A percentile compares a stretch with the other conserved stretches of the same genome.
Conservation (phyloP, 495 filamentous ascomycete species). For the Antarctomyces pellizariae region DNA sequence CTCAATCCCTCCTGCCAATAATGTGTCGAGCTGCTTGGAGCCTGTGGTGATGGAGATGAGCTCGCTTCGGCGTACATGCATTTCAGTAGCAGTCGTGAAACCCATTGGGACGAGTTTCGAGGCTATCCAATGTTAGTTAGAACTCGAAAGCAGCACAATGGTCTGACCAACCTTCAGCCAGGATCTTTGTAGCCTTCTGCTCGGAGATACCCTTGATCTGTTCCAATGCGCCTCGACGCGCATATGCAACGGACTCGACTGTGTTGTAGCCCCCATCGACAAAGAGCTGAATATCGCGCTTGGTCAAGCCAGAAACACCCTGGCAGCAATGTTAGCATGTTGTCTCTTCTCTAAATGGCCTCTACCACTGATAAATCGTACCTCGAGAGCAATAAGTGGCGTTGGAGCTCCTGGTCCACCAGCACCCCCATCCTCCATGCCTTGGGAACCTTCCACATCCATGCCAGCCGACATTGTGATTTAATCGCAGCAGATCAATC, state of each 20-base stretch:
- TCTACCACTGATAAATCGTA: constrained; percentile 16
- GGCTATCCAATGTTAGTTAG: constrained; percentile 25
- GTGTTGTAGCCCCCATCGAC: constrained; percentile 86
- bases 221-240: constrained; percentile 65
- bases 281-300: constrained; percentile 78
- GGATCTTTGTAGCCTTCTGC: constrained; percentile 82
- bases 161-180: constrained; percentile 48
- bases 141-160: neutral
- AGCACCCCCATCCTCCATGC: constrained; percentile 20
- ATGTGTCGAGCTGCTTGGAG: constrained; percentile 87
- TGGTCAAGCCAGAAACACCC: constrained; percentile 69
- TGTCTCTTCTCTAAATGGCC: constrained; percentile 5
- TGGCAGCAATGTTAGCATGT: constrained; percentile 14
- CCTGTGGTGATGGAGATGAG: constrained; percentile 95
- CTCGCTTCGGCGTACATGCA: constrained; percentile 89
- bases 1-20: constrained; percentile 84
- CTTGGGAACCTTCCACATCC: constrained; percentile 11
- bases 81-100: constrained; percentile 97
- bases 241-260: constrained; percentile 87
- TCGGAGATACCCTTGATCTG: constrained; percentile 96
- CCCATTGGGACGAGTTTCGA: constrained; percentile 95
- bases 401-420: constrained; percentile 84
- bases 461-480: too few relatives aligned
- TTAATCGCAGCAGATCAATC: too few relatives aligned
- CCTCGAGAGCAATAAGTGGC: constrained; percentile 74